These are phyloP conservation scores for Backusella australiensis DNA, from an alignment of 192 early-diverging fungal species.

Conservation along the genomic window DNA sequence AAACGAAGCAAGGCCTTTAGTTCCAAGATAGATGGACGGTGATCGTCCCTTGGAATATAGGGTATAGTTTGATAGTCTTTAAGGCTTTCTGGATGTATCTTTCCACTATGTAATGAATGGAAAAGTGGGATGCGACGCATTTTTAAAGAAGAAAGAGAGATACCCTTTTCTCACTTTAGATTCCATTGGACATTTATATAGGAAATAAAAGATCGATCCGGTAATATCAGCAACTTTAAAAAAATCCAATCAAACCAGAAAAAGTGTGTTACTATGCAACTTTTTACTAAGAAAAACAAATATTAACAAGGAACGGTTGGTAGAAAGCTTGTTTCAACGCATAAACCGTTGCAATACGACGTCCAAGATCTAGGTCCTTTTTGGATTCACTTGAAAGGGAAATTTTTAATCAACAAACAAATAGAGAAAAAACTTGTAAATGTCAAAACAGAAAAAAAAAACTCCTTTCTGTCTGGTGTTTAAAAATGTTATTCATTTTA, in stretches of 20 bases:
- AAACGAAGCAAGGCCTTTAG: not conserved
- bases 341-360: not conserved
- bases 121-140: not conserved
- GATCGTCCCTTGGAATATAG: not conserved
- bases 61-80: not conserved
- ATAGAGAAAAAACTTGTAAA: not conserved
- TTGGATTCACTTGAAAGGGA: not conserved
- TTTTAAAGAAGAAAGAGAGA: not conserved
- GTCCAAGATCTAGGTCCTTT: not conserved
- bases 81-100: not conserved
- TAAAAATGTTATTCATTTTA: not conserved
- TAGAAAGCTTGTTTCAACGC: not conserved
- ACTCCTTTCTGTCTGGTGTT: not conserved
- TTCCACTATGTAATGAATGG: not conserved
- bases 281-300: not conserved
- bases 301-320: not conserved
- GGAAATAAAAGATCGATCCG: not conserved
- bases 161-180: not conserved
- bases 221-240: not conserved
- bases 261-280: not conserved
- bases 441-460: not conserved
- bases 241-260: not conserved
- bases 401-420: conserved; percentile 2
- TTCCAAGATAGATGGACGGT: not conserved
- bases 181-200: not conserved